Conservation (phyloP, 176 grass and related monocot genomes). For the Tuctoria greenei region DNA sequence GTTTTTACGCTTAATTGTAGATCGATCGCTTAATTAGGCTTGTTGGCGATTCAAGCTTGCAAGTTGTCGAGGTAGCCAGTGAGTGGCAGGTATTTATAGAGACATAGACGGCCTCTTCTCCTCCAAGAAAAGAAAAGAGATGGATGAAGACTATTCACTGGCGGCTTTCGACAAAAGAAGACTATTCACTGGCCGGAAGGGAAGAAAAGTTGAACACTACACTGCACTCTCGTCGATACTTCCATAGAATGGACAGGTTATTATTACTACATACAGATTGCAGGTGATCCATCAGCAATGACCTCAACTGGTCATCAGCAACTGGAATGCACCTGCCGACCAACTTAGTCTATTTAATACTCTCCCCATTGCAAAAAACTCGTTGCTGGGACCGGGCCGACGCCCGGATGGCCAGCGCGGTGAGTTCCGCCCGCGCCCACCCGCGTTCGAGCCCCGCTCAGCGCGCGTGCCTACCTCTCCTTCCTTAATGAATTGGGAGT, state of each 20-base stretch:
- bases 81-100: neutral
- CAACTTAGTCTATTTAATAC: neutral
- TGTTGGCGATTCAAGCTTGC: no score
- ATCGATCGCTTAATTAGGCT: no score
- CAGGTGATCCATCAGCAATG: slow-evolving; percentile 4
- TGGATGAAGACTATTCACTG: neutral
- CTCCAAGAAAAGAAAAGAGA: neutral
- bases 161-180: no score
- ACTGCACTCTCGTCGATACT: neutral
- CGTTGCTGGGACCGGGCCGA: no score
- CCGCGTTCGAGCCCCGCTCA: no score
- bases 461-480: no score
- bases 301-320: neutral
- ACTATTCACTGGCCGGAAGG: neutral
- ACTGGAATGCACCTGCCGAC: neutral
- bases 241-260: neutral
- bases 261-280: neutral
- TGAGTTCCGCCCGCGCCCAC: no score
- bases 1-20: no score
- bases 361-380: no score
- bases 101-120: neutral
- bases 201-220: neutral
- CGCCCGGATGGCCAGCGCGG: no score
- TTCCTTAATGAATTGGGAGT: no score
- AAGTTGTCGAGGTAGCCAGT: neutral